Percentiles rank a stretch among this genome's conserved stretches.
These are phyloP conservation scores for Tricholoma sp. DNA, from an alignment of 768 basidiomycete species.

Conservation along the genomic window DNA sequence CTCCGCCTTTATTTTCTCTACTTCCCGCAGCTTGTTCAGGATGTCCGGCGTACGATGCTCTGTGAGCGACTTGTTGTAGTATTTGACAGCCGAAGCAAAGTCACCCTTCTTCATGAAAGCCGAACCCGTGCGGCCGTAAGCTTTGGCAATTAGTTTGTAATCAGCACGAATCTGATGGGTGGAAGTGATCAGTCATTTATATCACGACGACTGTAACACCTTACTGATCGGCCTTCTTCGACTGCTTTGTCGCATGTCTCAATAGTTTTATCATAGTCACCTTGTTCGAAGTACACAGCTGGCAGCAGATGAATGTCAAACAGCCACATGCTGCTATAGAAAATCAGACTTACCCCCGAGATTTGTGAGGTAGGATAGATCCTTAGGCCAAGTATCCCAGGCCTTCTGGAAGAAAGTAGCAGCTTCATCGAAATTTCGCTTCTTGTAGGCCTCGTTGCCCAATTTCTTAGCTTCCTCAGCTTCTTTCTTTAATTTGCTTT, in stretches of 20 bases:
- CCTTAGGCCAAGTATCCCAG: slow-evolving; percentile 92
- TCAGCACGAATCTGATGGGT: slow-evolving; percentile 70
- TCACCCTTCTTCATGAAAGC: slow-evolving; percentile 83
- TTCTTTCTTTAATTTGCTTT: slow-evolving; percentile 68
- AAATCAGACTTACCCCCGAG: slow-evolving; percentile 53
- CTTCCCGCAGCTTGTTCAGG: slow-evolving; percentile 82
- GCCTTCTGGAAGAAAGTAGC: slow-evolving; percentile 75
- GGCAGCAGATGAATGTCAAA: slow-evolving; percentile 2
- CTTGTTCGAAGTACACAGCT: slow-evolving; percentile 94
- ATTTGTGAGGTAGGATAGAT: slow-evolving; percentile 92
- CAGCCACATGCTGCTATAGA: neutral
- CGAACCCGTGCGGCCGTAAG: slow-evolving; percentile 83
- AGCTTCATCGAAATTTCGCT: slow-evolving; percentile 76
- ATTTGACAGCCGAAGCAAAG: slow-evolving; percentile 74
- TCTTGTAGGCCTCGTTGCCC: slow-evolving; percentile 82
- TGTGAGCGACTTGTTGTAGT: slow-evolving; percentile 87
- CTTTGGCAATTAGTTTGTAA: slow-evolving; percentile 94
- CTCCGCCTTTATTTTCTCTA: slow-evolving; percentile 76
- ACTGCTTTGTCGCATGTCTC: slow-evolving; percentile 94
- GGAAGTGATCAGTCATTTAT: neutral
- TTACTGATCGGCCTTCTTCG: slow-evolving; percentile 82
- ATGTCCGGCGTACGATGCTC: slow-evolving; percentile 96
- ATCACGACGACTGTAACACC: neutral
- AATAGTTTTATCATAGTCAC: slow-evolving; percentile 86
- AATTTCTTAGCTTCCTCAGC: slow-evolving; percentile 77